Percentiles rank a stretch among this genome's conserved stretches.
phyloP scores from a whole-genome alignment of 345 rosid species.

The Heritiera fomes region DNA sequence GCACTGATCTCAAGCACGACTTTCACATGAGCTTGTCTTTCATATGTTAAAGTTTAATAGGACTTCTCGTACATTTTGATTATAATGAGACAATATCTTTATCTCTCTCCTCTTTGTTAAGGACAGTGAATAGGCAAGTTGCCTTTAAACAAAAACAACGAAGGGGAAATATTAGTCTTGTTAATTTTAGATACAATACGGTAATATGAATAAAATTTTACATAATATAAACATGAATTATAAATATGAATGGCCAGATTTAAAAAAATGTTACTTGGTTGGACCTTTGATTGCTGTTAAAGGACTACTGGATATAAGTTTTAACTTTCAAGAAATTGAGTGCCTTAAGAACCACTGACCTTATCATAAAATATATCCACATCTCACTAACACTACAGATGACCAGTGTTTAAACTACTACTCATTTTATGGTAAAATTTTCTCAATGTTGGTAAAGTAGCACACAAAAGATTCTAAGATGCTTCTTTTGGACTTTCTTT shows the following conservation, averaged over 20 bases:
- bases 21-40: no score
- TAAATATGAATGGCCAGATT: no score
- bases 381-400: slow-evolving; percentile 18
- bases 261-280: neutral
- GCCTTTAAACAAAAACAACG: neutral
- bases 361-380: neutral
- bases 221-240: no score
- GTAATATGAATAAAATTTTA: no score
- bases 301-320: neutral
- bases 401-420: neutral
- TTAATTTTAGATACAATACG: no score
- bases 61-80: no score
- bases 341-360: neutral
- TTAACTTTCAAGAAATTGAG: neutral
- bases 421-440: slow-evolving; percentile 16
- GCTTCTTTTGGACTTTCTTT: slow-evolving; percentile 39
- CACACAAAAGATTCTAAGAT: slow-evolving; percentile 43
- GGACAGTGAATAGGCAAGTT: neutral
- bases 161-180: neutral
- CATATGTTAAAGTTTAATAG: no score
- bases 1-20: no score
- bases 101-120: neutral
- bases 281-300: slow-evolving; percentile 21
- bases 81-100: no score
- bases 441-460: slow-evolving; percentile 46